These are phyloP conservation scores for Elsinoe australis DNA, from an alignment of 2,329 filamentous ascomycete species.

Conservation along the genomic window DNA sequence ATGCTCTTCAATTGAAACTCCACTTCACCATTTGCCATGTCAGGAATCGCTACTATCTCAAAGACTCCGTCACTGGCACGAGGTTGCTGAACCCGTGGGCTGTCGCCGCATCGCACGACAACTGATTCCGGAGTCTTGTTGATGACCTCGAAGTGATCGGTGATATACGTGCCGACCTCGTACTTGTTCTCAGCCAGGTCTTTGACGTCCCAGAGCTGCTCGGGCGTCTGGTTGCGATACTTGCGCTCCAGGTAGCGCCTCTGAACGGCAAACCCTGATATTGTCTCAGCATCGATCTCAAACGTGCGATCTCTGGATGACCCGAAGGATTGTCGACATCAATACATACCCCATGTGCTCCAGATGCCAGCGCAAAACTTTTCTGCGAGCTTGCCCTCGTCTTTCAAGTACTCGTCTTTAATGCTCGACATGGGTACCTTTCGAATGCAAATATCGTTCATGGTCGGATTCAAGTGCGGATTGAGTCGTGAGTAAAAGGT, in stretches of 20 bases:
- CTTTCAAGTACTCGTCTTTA: conserved; percentile 56
- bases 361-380: conserved; percentile 62
- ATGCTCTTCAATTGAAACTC: conserved; percentile 59
- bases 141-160: conserved; percentile 65
- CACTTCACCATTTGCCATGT: conserved; percentile 51
- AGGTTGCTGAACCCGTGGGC: conserved; percentile 49
- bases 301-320: not conserved
- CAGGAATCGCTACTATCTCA: conserved; percentile 54
- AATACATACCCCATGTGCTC: conserved; percentile 53
- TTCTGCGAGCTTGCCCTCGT: conserved; percentile 53
- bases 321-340: not conserved
- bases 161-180: conserved; percentile 55
- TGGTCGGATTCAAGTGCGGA: conserved; percentile 53
- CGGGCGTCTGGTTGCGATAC: conserved; percentile 42
- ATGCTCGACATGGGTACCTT: conserved; percentile 56
- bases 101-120: conserved; percentile 58
- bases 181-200: conserved; percentile 52
- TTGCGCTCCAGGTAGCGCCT: conserved; percentile 52
- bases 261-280: conserved; percentile 51
- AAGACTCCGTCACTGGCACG: conserved; percentile 59
- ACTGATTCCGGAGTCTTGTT: conserved; percentile 55
- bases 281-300: not conserved
- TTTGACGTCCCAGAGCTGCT: conserved; percentile 54
- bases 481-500: conserved; percentile 54
- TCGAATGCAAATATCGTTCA: conserved; percentile 58